Evolutionary conservation across 371 early-diverging fungal genomes (phyloP), one percentile per base, ranked within the genome.

Genomic region (Batkoa obscura): DNA sequence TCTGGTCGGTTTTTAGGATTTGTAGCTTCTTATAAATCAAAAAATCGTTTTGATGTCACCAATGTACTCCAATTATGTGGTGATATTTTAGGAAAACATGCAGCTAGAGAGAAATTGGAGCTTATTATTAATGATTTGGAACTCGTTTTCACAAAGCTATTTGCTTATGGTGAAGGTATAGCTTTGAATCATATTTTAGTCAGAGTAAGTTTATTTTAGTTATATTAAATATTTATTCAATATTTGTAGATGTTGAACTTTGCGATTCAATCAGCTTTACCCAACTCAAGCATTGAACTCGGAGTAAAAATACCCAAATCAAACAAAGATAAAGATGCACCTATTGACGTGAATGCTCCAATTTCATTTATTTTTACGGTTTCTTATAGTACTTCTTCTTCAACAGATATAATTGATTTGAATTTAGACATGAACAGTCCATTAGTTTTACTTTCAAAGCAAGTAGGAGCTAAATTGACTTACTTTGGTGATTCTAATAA

Each of bases 51-150:
- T 33, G 2, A n/a, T 17, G 4, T 45, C 4, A 38, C 53, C 2
- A 39, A 17, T 8, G 43, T 55, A 17, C 10, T 55, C 1, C 56
- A 55, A 32, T 31, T 35, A 5, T 35, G 32, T 3, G 56, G 56
- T 9, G 56, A 55, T 46, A 10, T 55, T 4, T 23, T 55, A 36
- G 56, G 43, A 3, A 12, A 12, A 12, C 30, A 31, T 15, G 56
- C 43, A 3, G 13, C 8, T 42, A 8, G 43, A 4, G 45, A 55
- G 34, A 39, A 47, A 8, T 30, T 55, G 5, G 56, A 55, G 2
- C 12, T 55, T 3, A 35, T 55, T 3, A 55, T 55, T 5, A 42
- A 55, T 17, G 56, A 55, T 47, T 23, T 34, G 5, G 56, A 55
- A 4, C 46, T 55, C 33, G 43, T 35, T 46, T 55, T 55, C 34